Percentiles rank a stretch among this genome's conserved stretches.
phyloP scores from a whole-genome alignment of 345 rosid species.

The Acer campestre region DNA sequence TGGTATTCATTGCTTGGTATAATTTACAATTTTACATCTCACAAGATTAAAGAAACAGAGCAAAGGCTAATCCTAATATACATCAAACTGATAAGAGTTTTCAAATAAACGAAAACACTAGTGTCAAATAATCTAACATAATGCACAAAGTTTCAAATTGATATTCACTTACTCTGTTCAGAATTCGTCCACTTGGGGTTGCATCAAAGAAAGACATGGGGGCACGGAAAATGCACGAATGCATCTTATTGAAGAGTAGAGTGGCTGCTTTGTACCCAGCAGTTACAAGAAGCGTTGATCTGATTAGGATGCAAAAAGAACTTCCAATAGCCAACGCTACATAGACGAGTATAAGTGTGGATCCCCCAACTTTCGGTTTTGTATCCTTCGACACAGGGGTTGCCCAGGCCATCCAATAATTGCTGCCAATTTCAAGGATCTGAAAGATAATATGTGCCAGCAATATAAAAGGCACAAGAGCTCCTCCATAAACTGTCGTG shows the following conservation, averaged over 20 bases:
- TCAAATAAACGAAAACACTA: too few species aligned
- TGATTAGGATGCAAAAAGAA: constrained; percentile 52
- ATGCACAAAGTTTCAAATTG: neutral
- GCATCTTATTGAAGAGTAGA: constrained; percentile 65
- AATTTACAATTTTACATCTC: too few species aligned
- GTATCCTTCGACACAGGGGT: constrained; percentile 55
- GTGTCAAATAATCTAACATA: neutral
- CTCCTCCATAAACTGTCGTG: constrained; percentile 67
- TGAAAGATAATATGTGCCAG: constrained; percentile 57
- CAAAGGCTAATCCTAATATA: too few species aligned
- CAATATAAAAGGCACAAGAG: constrained; percentile 61
- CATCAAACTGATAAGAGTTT: too few species aligned
- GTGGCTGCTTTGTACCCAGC: constrained; percentile 68
- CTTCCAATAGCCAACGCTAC: constrained; percentile 55
- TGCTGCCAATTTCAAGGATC: constrained; percentile 65
- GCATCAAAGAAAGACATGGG: constrained; percentile 86
- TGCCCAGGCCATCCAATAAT: constrained; percentile 86
- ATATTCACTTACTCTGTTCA: constrained; percentile 46
- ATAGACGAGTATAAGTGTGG: constrained; percentile 51
- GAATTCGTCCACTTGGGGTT: constrained; percentile 69
- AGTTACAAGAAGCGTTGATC: constrained; percentile 44
- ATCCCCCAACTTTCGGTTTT: constrained; percentile 44
- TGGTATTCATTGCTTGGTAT: neutral
- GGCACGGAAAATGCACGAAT: constrained; percentile 63
- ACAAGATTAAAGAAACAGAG: too few species aligned